Base-by-base conservation (phyloP, 768 basidiomycete species). In the Clavaria fumosa region DNA sequence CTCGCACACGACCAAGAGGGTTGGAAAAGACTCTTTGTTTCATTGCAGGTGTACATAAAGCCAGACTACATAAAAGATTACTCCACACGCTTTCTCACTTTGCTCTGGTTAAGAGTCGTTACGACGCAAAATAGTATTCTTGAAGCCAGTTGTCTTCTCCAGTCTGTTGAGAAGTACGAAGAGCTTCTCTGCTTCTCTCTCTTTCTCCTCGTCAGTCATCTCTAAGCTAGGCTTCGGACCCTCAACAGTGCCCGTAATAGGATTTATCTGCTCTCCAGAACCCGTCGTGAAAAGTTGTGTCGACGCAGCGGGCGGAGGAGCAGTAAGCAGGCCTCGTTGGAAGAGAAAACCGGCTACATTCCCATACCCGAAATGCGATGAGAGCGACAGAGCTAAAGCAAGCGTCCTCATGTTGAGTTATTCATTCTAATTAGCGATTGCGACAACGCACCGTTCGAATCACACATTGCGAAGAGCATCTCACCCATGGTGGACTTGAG, bases 131-230 rank as follows among this genome's bases (percentile, higher is more conserved):
- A n/a, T n/a, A n/a, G n/a, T n/a, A n/a, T n/a, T n/a, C n/a, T n/a
- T n/a, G n/a, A n/a, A n/a, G n/a, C n/a, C n/a, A n/a, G n/a, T n/a
- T n/a, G n/a, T 76, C 55, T 64, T 74, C 53, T 90, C 84, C 45
- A 97, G 62, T 33, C 91, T 65, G 45, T 95, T 85, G 50, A 99
- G 97, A 14, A 97, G 63, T 23, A 82, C 75, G 50, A 96, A 86
- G 28, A 99, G 62, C 50, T 78, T 78, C 63, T 96, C 91, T 38
- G 90, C 81, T 59, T 99, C 95, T 7, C 60, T 61, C 52, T 95
- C 88, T 55, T 93, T 95, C 65, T 99, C 93, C 52, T 91, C 90
- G 21, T 91, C 79, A 1, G 88, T 80, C 90, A 99, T 93, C 35
- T 72, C 59, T 3, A 60, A 63, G 6, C 52, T 33, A 4, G 53